Evolutionary conservation across 805 yeast species (phyloP).

Genomic region (Metschnikowia aberdeeniae): DNA sequence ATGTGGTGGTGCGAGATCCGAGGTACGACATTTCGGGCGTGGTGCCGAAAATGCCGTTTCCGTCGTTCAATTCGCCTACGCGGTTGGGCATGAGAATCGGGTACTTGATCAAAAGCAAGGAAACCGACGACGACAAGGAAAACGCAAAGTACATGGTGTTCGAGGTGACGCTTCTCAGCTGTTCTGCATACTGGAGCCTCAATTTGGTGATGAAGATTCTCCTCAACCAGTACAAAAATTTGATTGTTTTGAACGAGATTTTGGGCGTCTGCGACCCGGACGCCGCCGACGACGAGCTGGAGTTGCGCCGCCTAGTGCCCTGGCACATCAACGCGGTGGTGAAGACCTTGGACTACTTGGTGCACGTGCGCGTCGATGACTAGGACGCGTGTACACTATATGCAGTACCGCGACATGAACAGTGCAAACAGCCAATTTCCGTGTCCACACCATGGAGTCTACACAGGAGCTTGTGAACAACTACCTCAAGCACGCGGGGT

Average conservation of each 20-base stretch:
- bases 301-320: conserved; percentile 45
- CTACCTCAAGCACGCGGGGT: conserved; percentile 2
- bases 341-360: conserved; percentile 53
- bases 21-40: conserved; percentile 52
- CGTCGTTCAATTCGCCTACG: conserved; percentile 66
- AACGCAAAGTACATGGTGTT: conserved; percentile 32
- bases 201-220: conserved; percentile 51
- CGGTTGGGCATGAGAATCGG: conserved; percentile 71
- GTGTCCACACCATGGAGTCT: conserved; percentile 3
- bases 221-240: conserved; percentile 57
- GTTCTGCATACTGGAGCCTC: conserved; percentile 63
- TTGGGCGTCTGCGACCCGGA: conserved; percentile 24
- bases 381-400: neutral
- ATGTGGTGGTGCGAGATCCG: conserved; percentile 42
- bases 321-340: conserved; percentile 72
- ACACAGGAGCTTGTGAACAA: conserved; percentile 14
- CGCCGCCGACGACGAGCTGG: conserved; percentile 1
- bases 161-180: conserved; percentile 67
- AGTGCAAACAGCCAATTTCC: neutral
- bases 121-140: conserved; percentile 3
- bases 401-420: conserved; percentile 1
- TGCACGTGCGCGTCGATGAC: conserved; percentile 48
- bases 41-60: conserved; percentile 56
- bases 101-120: conserved; percentile 47
- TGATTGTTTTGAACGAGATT: conserved; percentile 43